Evolutionary conservation across 2,329 filamentous ascomycete species (phyloP).

Genomic region (Teratosphaeria pseudoeucalypti): DNA sequence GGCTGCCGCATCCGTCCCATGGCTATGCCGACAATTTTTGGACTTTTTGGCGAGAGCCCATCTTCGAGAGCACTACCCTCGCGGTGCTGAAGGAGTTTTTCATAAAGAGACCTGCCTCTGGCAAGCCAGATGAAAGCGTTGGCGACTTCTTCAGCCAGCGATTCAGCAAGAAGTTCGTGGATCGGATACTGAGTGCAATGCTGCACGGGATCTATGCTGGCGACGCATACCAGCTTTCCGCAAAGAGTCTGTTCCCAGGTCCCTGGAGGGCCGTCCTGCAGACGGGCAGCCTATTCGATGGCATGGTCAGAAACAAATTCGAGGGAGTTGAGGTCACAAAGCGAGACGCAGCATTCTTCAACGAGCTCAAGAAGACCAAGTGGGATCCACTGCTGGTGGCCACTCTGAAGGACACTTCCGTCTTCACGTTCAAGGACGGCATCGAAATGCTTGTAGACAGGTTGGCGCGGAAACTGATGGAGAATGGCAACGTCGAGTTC

Average conservation of each 20-base stretch:
- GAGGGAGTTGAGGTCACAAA: slow-evolving; percentile 28
- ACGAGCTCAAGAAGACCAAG: slow-evolving; percentile 23
- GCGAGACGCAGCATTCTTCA: slow-evolving; percentile 21
- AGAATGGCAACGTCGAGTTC: slow-evolving; percentile 31
- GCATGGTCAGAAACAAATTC: slow-evolving; percentile 18
- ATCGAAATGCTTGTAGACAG: slow-evolving; percentile 29
- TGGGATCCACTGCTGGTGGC: slow-evolving; percentile 25
- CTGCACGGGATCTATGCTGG: slow-evolving; percentile 90
- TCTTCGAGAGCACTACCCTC: slow-evolving; percentile 41
- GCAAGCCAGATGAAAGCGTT: slow-evolving; percentile 55
- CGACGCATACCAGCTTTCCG: slow-evolving; percentile 71
- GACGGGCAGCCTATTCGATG: slow-evolving; percentile 30
- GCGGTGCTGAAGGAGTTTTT: slow-evolving; percentile 28
- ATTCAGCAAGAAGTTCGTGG: slow-evolving; percentile 45
- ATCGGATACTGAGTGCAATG: slow-evolving; percentile 65
- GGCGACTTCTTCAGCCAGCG: slow-evolving; percentile 52
- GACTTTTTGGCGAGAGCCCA: slow-evolving; percentile 38
- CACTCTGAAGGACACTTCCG: slow-evolving; percentile 25
- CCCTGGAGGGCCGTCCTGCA: slow-evolving; percentile 39
- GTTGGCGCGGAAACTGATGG: slow-evolving; percentile 27
- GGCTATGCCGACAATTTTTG: slow-evolving; percentile 18
- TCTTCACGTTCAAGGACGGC: slow-evolving; percentile 37
- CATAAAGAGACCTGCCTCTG: neutral
- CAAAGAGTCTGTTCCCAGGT: slow-evolving; percentile 49
- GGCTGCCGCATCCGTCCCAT: slow-evolving; percentile 42